Base-by-base conservation (phyloP, 768 basidiomycete species). In the Brasilioporus rufonigricans region DNA sequence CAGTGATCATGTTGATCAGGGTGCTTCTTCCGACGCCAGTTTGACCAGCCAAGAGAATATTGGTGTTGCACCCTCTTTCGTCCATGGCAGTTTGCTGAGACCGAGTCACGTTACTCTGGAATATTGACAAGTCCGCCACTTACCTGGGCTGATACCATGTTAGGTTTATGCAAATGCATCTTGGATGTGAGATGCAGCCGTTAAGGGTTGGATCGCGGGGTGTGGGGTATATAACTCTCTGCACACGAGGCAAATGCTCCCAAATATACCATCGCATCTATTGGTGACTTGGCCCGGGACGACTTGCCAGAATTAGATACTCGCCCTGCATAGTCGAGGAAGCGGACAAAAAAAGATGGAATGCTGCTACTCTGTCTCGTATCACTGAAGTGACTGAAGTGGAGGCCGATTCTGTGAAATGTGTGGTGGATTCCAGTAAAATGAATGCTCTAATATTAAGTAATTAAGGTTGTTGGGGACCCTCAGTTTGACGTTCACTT, bases 11-110 rank as follows among this genome's bases (percentile, higher is more conserved):
- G 27, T 67, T 67, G 56, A 64, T 52, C 53, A 67, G 31, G 5
- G 64, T 64, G 41, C 67, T 67, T 31, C 65, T 66, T 36, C 65
- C 65, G n/a, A 66, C 64, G 36, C 64, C 65, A 10, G 67, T 67
- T 32, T 66, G 66, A 26, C 64, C 66, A 40, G 59, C 66, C 44
- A 68, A 48, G 23, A 67, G 61, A 27, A 67, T 52, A 13, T 61
- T 24, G 54, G 57, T 18, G 50, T 40, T 35, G 27, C 27, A 19
- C 33, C 40, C 29, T 26, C 27, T 41, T 11, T 49, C 43, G n/a
- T 11, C 31, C 36, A 36, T 33, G 44, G 49, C 10, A 18, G 36
- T 50, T 52, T 50, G 53, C 29, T 43, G n/a, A 18, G 36, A n/a
- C 26, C 19, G 13, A 18, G 53, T 55, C 45, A 32, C 18, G 47